A percentile compares a stretch with the other conserved stretches of the same genome.
These are phyloP conservation scores for Colletotrichum chrysophilum DNA, from an alignment of 2,329 filamentous ascomycete species.

Conservation along the genomic window DNA sequence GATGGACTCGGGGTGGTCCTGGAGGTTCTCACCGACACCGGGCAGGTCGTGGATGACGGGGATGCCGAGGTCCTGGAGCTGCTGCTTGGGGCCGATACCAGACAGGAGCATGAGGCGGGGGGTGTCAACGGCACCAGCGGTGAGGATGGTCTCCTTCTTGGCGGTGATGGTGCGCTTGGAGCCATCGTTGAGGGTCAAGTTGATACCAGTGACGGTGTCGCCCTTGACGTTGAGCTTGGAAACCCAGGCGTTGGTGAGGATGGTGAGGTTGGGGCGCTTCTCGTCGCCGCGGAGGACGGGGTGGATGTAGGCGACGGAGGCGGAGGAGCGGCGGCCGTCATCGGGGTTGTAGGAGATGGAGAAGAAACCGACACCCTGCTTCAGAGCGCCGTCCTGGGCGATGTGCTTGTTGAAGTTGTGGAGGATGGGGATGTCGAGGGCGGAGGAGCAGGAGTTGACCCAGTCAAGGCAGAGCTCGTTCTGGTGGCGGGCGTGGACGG, in stretches of 20 bases:
- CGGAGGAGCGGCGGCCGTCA: conserved; percentile 81
- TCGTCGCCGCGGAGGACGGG: conserved; percentile 86
- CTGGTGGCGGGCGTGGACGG: conserved; percentile 82
- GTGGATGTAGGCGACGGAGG: conserved; percentile 91
- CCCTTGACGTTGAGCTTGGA: conserved; percentile 77
- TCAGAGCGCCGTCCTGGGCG: conserved; percentile 71
- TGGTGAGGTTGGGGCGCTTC: conserved; percentile 80
- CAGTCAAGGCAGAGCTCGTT: conserved; percentile 94
- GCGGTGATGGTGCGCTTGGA: conserved; percentile 59
- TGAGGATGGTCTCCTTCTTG: conserved; percentile 73
- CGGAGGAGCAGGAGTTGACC: conserved; percentile 79
- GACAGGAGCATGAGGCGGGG: conserved; percentile 69
- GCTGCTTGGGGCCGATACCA: conserved; percentile 59
- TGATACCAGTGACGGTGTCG: conserved; percentile 75
- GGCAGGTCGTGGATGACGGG: conserved; percentile 61
- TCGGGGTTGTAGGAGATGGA: conserved; percentile 92
- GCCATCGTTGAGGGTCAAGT: conserved; percentile 65
- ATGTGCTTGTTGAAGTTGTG: conserved; percentile 90
- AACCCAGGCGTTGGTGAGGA: conserved; percentile 89
- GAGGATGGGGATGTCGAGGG: conserved; percentile 81
- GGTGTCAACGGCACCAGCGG: conserved; percentile 82
- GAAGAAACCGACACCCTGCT: conserved; percentile 86
- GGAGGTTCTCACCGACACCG: conserved; percentile 65
- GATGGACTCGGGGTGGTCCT: conserved; percentile 63
- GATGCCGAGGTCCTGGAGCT: conserved; percentile 60